Evolutionary conservation across 129 eudicot genomes (phyloP), one percentile per base, ranked within the genome.

Genomic region (Logfia minima): DNA sequence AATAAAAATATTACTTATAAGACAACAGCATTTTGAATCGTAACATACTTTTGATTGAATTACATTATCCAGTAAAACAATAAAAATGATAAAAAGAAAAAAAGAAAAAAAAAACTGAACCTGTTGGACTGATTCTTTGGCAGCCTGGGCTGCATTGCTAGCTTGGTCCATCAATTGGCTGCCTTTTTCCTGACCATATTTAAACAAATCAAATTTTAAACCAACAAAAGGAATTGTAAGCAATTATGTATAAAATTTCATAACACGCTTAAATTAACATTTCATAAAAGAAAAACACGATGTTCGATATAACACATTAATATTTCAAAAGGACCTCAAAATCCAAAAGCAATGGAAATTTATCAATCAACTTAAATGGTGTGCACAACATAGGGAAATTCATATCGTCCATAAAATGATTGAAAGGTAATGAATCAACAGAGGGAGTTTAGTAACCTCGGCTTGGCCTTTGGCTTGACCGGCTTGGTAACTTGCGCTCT

Each of bases 161-260:
- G 96, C 89, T 83, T 88, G 84, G 63, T 93, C 92, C 87, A 88
- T 85, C 83, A 90, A n/a, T 39, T 86, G 93, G 71, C 62, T 82
- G 2, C 90, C 85, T 77, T 87, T 87, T 45, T 90, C 90, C 96
- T 90, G 68, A 60, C 29, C 18, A 74, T 7, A 68, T 53, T 19
- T 39, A 10, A 26, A 19, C 35, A 69, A 75, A 56, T 64, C 35
- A 75, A 21, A 56, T 43, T 7, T 17, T 19, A 19, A 19, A 19
- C 13, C 6, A 14, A 17, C 3, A 37, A 6, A 67, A 23, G 53
- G 2, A 11, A 14, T 3, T 10, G 23, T 19, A 51, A 61, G 29
- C 19, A 6, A 2, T 26, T 8, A 23, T 24, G 8, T 34, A 74
- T 75, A 77, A 76, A 17, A 1, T 16, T 3, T 8, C 2, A 39